phyloP scores from a whole-genome alignment of 2,329 filamentous ascomycete genomes.

The Albifimbria verrucaria region DNA sequence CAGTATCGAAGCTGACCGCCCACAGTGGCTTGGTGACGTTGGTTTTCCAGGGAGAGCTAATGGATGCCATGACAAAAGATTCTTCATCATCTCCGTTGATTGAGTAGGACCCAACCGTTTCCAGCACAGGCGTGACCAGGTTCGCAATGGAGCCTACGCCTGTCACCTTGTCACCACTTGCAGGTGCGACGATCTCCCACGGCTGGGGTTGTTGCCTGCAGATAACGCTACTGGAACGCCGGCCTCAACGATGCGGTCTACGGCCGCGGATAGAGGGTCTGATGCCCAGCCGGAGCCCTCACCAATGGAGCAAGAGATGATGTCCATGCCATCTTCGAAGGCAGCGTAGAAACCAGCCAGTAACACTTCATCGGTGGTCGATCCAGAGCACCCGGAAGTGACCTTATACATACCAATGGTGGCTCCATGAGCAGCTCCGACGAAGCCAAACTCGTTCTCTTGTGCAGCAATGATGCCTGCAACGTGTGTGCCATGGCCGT shows the following conservation, averaged over 20 bases:
- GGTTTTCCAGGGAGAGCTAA: not conserved
- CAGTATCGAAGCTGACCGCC: not conserved
- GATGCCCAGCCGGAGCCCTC: not conserved
- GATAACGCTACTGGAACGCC: not conserved
- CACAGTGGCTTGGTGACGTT: not conserved
- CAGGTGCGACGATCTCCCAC: not conserved
- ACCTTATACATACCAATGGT: conserved; percentile 52
- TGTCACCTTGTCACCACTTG: not conserved
- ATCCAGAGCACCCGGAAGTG: conserved; percentile 46
- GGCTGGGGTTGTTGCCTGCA: not conserved
- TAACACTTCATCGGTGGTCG: conserved; percentile 49
- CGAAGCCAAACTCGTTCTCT: conserved; percentile 43
- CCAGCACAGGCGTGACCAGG: not conserved
- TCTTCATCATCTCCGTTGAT: not conserved
- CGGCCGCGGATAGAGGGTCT: not conserved
- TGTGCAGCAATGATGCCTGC: not conserved
- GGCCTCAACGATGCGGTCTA: not conserved
- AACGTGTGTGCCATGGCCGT: not conserved
- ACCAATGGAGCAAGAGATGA: conserved; percentile 50
- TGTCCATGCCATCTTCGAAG: conserved; percentile 50
- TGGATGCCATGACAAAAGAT: not conserved
- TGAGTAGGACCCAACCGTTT: not conserved
- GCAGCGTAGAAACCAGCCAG: conserved; percentile 54
- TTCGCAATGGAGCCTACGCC: not conserved
- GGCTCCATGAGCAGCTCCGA: conserved; percentile 51